Evolutionary conservation across 2,329 filamentous ascomycete species (phyloP).

Genomic region (Geosmithia putterillii): DNA sequence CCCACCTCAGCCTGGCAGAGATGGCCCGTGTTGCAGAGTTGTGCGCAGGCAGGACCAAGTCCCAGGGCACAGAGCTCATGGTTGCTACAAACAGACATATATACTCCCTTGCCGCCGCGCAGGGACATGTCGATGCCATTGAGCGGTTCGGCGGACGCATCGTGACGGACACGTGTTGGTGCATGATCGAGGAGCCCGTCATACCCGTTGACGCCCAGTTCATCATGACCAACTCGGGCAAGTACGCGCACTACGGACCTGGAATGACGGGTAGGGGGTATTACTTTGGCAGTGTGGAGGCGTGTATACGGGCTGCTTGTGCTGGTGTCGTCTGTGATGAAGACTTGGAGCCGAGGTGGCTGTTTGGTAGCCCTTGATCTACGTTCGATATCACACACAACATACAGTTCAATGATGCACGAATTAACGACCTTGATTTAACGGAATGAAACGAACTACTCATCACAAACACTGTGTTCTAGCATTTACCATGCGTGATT

Average conservation of each 20-base stretch:
- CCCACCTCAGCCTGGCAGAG: slow-evolving; percentile 27
- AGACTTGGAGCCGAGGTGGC: not conserved
- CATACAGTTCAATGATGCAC: no score
- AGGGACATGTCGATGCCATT: slow-evolving; percentile 15
- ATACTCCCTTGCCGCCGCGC: slow-evolving; percentile 7
- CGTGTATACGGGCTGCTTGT: slow-evolving; percentile 11
- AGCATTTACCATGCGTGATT: no score
- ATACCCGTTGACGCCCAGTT: slow-evolving; percentile 13
- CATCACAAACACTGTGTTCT: no score
- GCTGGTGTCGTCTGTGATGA: not conserved
- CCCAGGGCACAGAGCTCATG: slow-evolving; percentile 4
- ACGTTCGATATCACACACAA: no score
- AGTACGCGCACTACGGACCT: slow-evolving; percentile 30
- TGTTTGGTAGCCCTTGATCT: not conserved
- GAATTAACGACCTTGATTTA: no score
- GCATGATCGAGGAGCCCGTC: slow-evolving; percentile 27
- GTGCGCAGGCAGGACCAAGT: slow-evolving; percentile 13
- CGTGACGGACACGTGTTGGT: slow-evolving; percentile 34
- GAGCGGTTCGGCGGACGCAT: slow-evolving; percentile 22
- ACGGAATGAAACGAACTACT: no score
- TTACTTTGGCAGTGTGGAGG: slow-evolving; percentile 11
- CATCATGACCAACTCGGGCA: slow-evolving; percentile 32
- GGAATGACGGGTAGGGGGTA: slow-evolving; percentile 10
- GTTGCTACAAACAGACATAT: slow-evolving; percentile 6
- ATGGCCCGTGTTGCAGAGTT: slow-evolving; percentile 17